Percentiles rank a stretch among this genome's conserved stretches.
phyloP scores from a whole-genome alignment of 306 rosid species.

The Prunus armeniaca region DNA sequence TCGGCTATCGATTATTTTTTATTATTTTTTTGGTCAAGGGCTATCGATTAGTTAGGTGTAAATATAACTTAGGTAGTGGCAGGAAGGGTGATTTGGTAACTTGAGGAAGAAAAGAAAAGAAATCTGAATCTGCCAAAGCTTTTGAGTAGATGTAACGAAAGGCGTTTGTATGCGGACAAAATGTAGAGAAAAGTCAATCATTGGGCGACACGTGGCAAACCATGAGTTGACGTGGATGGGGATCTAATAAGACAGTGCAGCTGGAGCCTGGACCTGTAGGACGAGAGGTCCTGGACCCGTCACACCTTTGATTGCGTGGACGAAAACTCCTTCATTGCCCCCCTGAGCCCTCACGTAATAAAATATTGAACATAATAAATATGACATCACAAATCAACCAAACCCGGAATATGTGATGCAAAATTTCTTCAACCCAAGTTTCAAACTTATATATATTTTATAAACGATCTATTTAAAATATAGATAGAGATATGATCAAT shows the following conservation, averaged over 20 bases:
- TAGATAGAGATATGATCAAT: not conserved
- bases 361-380: not conserved
- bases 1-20: not conserved
- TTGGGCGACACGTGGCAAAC: constrained; percentile 41
- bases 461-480: too few relatives aligned
- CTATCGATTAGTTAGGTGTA: not conserved
- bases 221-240: constrained; percentile 24
- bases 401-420: not conserved
- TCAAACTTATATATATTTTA: not conserved
- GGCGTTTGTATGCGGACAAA: constrained; percentile 38
- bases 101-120: constrained; percentile 9
- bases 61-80: not conserved
- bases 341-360: not conserved
- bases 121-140: constrained; percentile 28
- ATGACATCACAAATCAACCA: not conserved
- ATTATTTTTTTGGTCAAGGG: too few relatives aligned
- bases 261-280: constrained; percentile 5
- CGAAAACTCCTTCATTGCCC: constrained; percentile 21
- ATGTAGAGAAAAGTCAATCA: constrained; percentile 25
- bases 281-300: constrained; percentile 21
- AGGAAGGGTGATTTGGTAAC: constrained; percentile 36
- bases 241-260: constrained; percentile 19
- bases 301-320: constrained; percentile 45
- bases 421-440: not conserved
- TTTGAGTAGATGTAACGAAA: constrained; percentile 55